These are phyloP conservation scores for Capsella rubella DNA, from an alignment of 441 rosid genomes.

Conservation along the genomic window DNA sequence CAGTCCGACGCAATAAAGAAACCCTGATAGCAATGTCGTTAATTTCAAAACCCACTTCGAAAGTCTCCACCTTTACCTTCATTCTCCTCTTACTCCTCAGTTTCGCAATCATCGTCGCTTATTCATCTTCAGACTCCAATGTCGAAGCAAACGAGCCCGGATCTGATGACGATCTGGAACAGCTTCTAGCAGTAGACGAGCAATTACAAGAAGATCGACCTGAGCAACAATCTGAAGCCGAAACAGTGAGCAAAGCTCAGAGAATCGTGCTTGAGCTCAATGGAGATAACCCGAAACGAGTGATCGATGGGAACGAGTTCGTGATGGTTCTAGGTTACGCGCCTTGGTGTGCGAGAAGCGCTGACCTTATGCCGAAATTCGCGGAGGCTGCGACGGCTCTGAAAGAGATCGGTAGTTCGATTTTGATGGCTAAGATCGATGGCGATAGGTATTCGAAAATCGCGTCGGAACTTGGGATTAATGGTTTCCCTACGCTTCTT, in stretches of 20 bases:
- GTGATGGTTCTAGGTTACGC: conserved; percentile 84
- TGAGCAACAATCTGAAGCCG: conserved; percentile 65
- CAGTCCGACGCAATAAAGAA: conserved; percentile 31
- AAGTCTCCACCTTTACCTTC: conserved; percentile 52
- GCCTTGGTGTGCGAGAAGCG: conserved; percentile 89
- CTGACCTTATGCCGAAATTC: conserved; percentile 90
- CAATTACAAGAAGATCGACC: conserved; percentile 40
- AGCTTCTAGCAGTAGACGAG: conserved; percentile 72
- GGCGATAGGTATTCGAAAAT: conserved; percentile 79
- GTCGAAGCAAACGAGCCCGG: conserved; percentile 41
- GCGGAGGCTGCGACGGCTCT: conserved; percentile 84
- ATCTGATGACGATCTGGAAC: conserved; percentile 55
- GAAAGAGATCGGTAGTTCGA: conserved; percentile 59
- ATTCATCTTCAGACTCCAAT: conserved; percentile 37
- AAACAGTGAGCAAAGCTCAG: conserved; percentile 77
- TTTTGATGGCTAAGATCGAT: conserved; percentile 87
- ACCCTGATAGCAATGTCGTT: conserved; percentile 37
- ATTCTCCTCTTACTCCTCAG: conserved; percentile 47
- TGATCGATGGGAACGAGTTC: conserved; percentile 58
- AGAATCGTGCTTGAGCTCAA: conserved; percentile 80
- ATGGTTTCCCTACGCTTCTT: conserved; percentile 82
- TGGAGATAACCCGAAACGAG: conserved; percentile 57
- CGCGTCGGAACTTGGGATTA: conserved; percentile 65
- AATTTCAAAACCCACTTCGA: conserved; percentile 51
- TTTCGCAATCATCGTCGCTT: conserved; percentile 35